Conservation (phyloP, 768 basidiomycete genomes). For the Lentinula aciculospora region DNA sequence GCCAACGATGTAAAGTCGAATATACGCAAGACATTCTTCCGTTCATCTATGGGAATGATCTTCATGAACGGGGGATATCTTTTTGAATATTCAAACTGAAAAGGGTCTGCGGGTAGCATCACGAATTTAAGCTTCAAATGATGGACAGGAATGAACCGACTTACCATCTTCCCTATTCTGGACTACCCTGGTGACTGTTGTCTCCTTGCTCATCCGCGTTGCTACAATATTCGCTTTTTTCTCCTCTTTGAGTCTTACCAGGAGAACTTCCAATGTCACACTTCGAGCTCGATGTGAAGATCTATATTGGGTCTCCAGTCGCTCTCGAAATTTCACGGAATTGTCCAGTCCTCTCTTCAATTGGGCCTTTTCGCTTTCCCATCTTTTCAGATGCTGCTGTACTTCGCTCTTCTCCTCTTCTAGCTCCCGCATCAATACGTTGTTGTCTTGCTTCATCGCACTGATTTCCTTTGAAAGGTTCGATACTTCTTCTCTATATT, state of each 20-base stretch:
- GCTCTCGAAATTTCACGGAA: not conserved
- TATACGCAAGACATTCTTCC: slow-evolving; percentile 8
- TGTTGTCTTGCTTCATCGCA: not conserved
- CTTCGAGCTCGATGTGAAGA: not conserved
- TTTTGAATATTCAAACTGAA: slow-evolving; percentile 13
- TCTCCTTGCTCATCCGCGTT: not conserved
- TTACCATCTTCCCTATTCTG: not conserved
- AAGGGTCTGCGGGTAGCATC: not conserved
- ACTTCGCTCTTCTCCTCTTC: not conserved
- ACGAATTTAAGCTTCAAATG: not conserved
- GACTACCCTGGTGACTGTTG: not conserved
- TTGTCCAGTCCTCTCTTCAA: not conserved
- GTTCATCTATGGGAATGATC: slow-evolving; percentile 10
- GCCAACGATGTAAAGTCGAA: slow-evolving; percentile 14
- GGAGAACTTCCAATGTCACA: not conserved
- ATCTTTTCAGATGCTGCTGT: not conserved
- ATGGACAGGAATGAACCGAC: no score
- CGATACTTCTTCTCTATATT: slow-evolving; percentile 25
- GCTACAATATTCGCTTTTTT: not conserved
- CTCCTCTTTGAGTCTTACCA: not conserved
- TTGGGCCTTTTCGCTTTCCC: not conserved
- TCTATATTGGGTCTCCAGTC: not conserved
- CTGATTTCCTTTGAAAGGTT: slow-evolving; percentile 29
- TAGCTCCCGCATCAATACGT: not conserved
- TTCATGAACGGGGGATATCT: slow-evolving; percentile 17